Percentiles rank a stretch among this genome's conserved stretches.
These are phyloP conservation scores for Phlegmacium glaucopus DNA, from an alignment of 768 basidiomycete species.

Conservation along the genomic window DNA sequence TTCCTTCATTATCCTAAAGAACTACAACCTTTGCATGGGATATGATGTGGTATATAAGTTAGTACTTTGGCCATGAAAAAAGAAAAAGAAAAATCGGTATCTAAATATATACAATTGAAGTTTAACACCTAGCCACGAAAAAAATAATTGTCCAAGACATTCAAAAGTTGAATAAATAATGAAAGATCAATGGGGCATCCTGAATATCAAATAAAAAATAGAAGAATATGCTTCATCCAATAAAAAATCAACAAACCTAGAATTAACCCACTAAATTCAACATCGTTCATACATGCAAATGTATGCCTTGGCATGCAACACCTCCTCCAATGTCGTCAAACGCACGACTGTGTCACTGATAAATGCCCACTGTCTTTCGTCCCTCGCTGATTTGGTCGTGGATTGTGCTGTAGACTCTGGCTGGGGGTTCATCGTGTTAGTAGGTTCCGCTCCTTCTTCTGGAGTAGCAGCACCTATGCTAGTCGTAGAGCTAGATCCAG, in stretches of 20 bases:
- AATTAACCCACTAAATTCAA: slow-evolving; percentile 23
- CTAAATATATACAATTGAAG: neutral
- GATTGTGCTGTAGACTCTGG: slow-evolving; percentile 10
- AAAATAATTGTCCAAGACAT: neutral
- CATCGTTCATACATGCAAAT: slow-evolving; percentile 89
- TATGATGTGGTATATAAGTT: neutral
- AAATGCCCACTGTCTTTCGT: slow-evolving; percentile 78
- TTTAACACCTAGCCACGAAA: neutral
- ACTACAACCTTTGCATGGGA: no score
- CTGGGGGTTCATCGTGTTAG: neutral
- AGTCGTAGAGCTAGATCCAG: slow-evolving; percentile 12
- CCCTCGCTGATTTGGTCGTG: slow-evolving; percentile 13
- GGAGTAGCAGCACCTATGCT: neutral
- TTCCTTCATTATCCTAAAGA: no score
- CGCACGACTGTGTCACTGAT: slow-evolving; percentile 90
- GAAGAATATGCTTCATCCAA: no score
- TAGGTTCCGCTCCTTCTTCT: neutral
- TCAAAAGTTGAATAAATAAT: neutral
- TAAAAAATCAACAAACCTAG: neutral
- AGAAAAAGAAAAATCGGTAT: neutral
- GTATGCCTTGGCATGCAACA: slow-evolving; percentile 88
- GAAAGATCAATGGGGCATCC: neutral
- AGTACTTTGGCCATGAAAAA: neutral
- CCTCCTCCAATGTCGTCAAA: slow-evolving; percentile 79
- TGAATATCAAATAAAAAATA: neutral